phyloP scores from a whole-genome alignment of 164 flowering plant genomes.

The Piper betle region DNA sequence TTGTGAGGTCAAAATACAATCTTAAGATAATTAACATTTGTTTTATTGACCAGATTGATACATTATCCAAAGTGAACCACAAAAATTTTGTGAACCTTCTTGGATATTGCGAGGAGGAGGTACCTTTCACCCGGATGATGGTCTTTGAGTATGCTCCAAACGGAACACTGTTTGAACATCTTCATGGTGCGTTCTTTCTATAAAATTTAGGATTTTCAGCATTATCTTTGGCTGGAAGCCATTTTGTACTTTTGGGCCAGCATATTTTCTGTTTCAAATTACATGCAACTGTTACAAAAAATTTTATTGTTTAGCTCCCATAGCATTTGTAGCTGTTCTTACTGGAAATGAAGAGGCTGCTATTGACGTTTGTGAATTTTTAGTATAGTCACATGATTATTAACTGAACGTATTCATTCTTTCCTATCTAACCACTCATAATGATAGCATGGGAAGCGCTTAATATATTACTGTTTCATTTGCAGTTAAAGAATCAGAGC shows the following conservation, averaged over 20 bases:
- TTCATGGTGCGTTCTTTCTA: slow-evolving; percentile 43
- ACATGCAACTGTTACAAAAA: too few relatives aligned
- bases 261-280: too few relatives aligned
- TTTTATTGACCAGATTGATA: slow-evolving; percentile 35
- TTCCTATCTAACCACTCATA: not conserved
- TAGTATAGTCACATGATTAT: not conserved
- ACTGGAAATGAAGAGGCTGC: too few relatives aligned
- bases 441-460: not conserved
- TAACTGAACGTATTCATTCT: not conserved
- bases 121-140: slow-evolving; percentile 70
- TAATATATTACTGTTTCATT: too few relatives aligned
- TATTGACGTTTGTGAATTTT: not conserved
- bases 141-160: slow-evolving; percentile 79
- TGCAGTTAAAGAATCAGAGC: slow-evolving; percentile 74
- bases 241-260: too few relatives aligned
- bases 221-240: too few relatives aligned
- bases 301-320: too few relatives aligned
- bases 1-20: too few relatives aligned
- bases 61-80: slow-evolving; percentile 53
- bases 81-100: slow-evolving; percentile 66
- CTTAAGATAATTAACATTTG: not conserved
- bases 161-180: slow-evolving; percentile 75
- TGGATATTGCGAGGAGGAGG: slow-evolving; percentile 56
- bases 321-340: too few relatives aligned
- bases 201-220: not conserved